A percentile compares a stretch with the other conserved stretches of the same genome.
Evolutionary conservation across 495 filamentous ascomycete species (phyloP).

Genomic region (Alectoria sarmentosa): DNA sequence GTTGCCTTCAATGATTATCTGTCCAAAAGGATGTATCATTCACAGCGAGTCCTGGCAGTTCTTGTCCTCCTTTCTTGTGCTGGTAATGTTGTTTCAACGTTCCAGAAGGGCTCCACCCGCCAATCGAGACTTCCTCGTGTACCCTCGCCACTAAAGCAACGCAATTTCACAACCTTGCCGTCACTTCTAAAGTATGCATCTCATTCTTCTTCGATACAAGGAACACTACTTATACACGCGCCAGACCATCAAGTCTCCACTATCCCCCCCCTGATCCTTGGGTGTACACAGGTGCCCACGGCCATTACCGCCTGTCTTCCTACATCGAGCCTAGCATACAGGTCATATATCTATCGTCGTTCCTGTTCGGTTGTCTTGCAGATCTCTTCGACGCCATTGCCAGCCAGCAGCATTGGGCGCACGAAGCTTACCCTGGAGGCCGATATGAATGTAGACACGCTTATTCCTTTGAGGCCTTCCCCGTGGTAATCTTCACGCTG

Average conservation of each 20-base stretch:
- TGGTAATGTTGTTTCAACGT: not conserved
- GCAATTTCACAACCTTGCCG: not conserved
- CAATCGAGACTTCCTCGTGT: slow-evolving; percentile 2
- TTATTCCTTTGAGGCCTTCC: not conserved
- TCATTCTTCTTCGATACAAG: not conserved
- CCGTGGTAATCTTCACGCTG: not conserved
- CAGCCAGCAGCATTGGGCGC: not conserved
- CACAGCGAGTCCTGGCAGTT: not conserved
- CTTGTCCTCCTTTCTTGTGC: not conserved
- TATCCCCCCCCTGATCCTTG: not conserved
- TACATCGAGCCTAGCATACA: not conserved
- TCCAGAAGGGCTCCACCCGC: not conserved
- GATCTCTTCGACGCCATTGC: slow-evolving; percentile 6
- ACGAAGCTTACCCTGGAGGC: not conserved
- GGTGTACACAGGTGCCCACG: not conserved
- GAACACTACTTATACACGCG: not conserved
- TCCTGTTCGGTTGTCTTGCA: not conserved
- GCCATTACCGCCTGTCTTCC: not conserved
- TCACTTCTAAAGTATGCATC: slow-evolving; percentile 5
- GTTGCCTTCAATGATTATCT: not conserved
- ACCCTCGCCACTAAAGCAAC: not conserved
- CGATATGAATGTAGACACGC: not conserved
- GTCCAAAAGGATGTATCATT: not conserved
- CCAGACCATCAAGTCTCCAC: not conserved
- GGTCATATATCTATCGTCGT: not conserved